These are phyloP conservation scores for Agroathelia rolfsii DNA, from an alignment of 1,284 basidiomycete species.

Conservation along the genomic window DNA sequence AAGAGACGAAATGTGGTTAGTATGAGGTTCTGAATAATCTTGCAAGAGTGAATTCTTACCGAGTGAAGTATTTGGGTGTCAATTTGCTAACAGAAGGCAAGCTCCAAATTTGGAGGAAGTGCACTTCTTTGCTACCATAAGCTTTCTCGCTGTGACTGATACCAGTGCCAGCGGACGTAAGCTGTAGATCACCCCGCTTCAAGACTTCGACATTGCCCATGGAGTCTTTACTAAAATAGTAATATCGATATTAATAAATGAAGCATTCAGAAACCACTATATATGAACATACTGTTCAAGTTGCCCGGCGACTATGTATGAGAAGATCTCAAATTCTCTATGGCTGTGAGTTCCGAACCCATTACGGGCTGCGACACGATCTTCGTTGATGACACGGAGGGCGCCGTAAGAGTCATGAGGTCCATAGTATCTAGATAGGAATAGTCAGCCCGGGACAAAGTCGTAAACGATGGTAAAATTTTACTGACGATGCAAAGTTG, in stretches of 20 bases:
- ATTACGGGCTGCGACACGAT: constrained; percentile 66
- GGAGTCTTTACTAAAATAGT: constrained; percentile 59
- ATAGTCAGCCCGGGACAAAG: not conserved
- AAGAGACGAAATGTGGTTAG: constrained; percentile 2
- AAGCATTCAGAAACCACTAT: constrained; percentile 12
- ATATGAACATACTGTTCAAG: constrained; percentile 57
- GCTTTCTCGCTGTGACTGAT: constrained; percentile 78
- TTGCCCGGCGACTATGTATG: constrained; percentile 71
- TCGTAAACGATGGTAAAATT: constrained; percentile 1
- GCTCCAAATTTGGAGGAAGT: constrained; percentile 89
- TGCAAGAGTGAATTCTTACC: constrained; percentile 25
- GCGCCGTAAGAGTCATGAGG: constrained; percentile 51
- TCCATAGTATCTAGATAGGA: constrained; percentile 58
- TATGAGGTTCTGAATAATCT: not conserved
- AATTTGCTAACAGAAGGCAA: constrained; percentile 49
- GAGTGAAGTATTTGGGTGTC: constrained; percentile 73
- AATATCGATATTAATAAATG: constrained; percentile 8
- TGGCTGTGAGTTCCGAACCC: constrained; percentile 88
- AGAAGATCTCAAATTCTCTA: constrained; percentile 86
- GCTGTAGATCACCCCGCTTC: constrained; percentile 80
- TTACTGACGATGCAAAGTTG: constrained; percentile 62
- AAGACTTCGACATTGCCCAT: constrained; percentile 87
- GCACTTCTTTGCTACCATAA: constrained; percentile 48
- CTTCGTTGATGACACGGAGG: constrained; percentile 82
- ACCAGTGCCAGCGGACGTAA: constrained; percentile 84